A percentile compares a stretch with the other conserved stretches of the same genome.
These are phyloP conservation scores for Tremella mesenterica DNA, from an alignment of 768 basidiomycete species.

Conservation along the genomic window DNA sequence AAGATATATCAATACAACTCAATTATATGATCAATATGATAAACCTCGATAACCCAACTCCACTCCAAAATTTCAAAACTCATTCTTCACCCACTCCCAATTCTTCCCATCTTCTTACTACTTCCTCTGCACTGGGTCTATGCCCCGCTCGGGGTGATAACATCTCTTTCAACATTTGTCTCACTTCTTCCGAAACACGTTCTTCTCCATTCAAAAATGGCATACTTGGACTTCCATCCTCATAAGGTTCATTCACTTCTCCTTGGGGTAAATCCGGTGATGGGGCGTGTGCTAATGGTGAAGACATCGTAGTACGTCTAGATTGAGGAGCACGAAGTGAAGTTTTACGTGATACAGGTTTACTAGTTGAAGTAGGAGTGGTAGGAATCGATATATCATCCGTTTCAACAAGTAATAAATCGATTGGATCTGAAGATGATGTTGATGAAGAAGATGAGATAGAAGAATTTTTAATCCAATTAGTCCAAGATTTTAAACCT, in stretches of 20 bases:
- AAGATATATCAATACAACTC: not conserved
- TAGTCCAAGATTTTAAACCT: constrained; percentile 24
- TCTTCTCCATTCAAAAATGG: constrained; percentile 24
- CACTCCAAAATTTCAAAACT: not conserved
- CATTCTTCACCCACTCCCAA: not conserved
- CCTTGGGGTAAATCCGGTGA: not conserved
- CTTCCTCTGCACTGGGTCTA: constrained; percentile 19
- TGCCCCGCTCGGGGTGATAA: constrained; percentile 13
- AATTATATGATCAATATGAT: not conserved
- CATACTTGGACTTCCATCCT: constrained; percentile 25
- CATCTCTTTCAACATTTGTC: constrained; percentile 23
- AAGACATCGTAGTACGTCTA: not conserved
- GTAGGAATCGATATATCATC: not conserved
- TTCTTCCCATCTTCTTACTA: constrained; percentile 3
- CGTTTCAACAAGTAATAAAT: constrained; percentile 1
- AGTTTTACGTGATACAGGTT: not conserved
- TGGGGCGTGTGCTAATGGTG: too few species aligned
- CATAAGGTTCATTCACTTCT: constrained; percentile 12
- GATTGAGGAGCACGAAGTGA: not conserved
- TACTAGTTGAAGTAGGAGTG: not conserved
- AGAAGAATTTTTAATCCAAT: constrained; percentile 11
- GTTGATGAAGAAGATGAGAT: not conserved
- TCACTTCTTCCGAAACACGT: constrained; percentile 13
- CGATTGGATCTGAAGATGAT: constrained; percentile 7
- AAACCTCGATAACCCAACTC: not conserved